phyloP scores from a whole-genome alignment of 257 asterid species.

The Mentha longifolia region DNA sequence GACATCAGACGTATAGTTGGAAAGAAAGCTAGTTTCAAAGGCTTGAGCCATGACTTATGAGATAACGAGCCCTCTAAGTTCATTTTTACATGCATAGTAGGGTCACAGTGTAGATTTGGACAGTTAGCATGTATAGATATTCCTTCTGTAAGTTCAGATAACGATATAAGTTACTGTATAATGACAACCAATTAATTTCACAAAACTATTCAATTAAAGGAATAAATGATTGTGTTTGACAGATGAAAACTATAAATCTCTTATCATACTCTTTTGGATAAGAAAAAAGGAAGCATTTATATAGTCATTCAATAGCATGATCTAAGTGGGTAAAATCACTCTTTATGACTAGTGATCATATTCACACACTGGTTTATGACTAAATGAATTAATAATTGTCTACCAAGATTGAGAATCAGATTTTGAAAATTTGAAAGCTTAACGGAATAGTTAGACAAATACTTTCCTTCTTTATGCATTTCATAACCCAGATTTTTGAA shows the following conservation, averaged over 20 bases:
- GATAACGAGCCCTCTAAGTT: neutral
- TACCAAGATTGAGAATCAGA: neutral
- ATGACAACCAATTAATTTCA: neutral
- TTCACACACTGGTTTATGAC: neutral
- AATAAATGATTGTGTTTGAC: neutral
- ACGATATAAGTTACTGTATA: neutral
- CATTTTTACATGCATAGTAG: neutral
- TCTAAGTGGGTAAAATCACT: neutral
- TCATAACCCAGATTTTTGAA: too few relatives aligned
- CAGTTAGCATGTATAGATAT: neutral
- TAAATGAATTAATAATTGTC: constrained; percentile 3
- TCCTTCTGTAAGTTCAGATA: neutral
- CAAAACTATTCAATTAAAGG: neutral
- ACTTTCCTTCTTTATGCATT: neutral
- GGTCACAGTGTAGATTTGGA: neutral
- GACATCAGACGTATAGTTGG: neutral
- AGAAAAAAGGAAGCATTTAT: neutral
- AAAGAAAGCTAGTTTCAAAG: neutral
- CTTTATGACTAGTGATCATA: constrained; percentile 8
- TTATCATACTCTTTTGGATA: neutral
- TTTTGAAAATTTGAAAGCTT: neutral
- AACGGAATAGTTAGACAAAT: neutral
- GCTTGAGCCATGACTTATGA: neutral
- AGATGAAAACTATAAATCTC: constrained; percentile 2
- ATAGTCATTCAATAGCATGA: constrained; percentile 9